phyloP scores from a whole-genome alignment of 495 filamentous ascomycete species.

The Chlorociboria aeruginascens region DNA sequence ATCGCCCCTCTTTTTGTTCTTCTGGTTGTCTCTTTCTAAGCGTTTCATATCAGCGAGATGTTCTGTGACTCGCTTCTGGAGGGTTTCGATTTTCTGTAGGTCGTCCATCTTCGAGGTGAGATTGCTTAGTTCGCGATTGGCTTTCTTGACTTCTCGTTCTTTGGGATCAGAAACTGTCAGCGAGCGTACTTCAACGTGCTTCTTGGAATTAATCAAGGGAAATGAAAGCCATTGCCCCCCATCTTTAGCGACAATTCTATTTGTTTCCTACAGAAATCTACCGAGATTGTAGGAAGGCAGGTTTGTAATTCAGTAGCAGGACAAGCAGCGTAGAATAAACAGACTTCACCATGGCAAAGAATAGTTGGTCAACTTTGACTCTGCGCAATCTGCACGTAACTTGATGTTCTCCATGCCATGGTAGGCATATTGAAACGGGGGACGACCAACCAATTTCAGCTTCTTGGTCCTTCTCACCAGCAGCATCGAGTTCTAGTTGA shows the following conservation, averaged over 20 bases:
- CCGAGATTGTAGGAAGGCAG: no score
- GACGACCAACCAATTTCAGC: conserved; percentile 81
- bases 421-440: conserved; percentile 1
- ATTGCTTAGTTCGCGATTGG: conserved; percentile 76
- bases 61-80: conserved; percentile 85
- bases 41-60: conserved; percentile 89
- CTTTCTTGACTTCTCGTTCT: conserved; percentile 74
- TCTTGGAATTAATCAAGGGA: background rate
- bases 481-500: conserved; percentile 84
- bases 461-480: conserved; percentile 90
- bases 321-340: no score
- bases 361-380: no score
- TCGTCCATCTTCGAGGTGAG: conserved; percentile 70
- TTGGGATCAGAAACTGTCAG: conserved; percentile 4
- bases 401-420: no score
- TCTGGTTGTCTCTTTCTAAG: conserved; percentile 82
- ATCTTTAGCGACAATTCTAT: no score
- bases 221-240: background rate
- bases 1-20: conserved; percentile 91
- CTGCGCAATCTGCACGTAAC: no score
- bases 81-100: conserved; percentile 62
- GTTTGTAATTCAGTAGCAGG: no score
- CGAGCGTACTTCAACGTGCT: background rate
- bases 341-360: no score
- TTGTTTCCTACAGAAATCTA: no score